Base-by-base conservation (phyloP, 2,329 filamentous ascomycete species). In the Talaromyces sp. region DNA sequence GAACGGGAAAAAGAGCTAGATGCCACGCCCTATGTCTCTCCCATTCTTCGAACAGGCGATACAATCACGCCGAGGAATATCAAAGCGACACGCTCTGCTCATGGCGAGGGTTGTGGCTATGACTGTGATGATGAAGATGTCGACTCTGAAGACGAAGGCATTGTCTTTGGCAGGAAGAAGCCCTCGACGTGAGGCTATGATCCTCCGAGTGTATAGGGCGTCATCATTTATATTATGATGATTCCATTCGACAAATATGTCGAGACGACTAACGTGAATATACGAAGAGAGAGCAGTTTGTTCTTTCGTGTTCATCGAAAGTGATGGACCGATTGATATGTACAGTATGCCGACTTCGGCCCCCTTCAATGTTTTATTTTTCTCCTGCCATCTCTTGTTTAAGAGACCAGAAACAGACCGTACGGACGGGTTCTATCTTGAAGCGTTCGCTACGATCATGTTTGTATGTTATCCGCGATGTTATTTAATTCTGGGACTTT, bases 51-150 rank as follows among this genome's bases (percentile, higher is more conserved):
- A 36, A 80, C 78, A 0, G 77, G 76, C 11, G 78, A 80, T 62
- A 80, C 78, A 2, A 76, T 80, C 64, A 80, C 77, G 65, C 74
- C 75, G 7, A 66, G 63, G 68, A 67, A 53, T 61, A 69, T 58
- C 43, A 69, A 69, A 2, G 67, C 64, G 2, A 71, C 72, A 8
- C 69, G 71, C 11, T 69, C 68, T 6, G 13, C 53, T 3, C 74
- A 79, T 65, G 78, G 79, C 51, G 76, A 79, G 36, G 76, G 79
- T 63, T 73, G 71, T 38, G 72, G 72, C 51, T 79, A 79, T 65
- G 78, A 79, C 67, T 79, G 76, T 62, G 77, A 79, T 60, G 77
- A 80, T 61, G 78, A 80, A 68, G 73, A 79, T n/a, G 73, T 74
- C 40, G 77, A 79, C 22, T 79, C 78, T 1, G 78, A 80, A 69